Evolutionary conservation across 2,329 filamentous ascomycete genomes (phyloP).

Genomic region (Sodiomyces alkalinus): DNA sequence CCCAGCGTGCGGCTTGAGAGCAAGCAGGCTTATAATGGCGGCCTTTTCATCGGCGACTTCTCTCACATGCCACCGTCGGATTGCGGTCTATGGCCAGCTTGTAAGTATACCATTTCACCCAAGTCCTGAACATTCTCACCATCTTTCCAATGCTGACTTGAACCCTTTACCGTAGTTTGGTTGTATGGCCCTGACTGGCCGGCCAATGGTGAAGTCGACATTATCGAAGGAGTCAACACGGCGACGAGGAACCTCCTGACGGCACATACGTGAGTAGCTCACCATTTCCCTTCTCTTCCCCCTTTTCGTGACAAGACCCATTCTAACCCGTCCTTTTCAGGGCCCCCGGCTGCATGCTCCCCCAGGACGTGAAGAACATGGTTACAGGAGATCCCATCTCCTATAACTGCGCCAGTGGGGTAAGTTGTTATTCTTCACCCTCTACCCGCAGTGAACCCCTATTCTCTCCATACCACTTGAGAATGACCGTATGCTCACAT

Average conservation of each 20-base stretch:
- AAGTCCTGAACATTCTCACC: too few relatives aligned
- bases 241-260: slow-evolving; percentile 45
- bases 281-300: too few relatives aligned
- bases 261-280: slow-evolving; percentile 41
- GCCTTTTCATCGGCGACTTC: slow-evolving; percentile 57
- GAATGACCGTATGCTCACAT: not conserved
- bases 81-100: slow-evolving; percentile 63
- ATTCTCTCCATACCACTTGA: too few relatives aligned
- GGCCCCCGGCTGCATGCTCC: slow-evolving; percentile 5
- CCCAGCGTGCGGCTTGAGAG: slow-evolving; percentile 53
- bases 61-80: slow-evolving; percentile 56
- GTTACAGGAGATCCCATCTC: not conserved
- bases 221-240: slow-evolving; percentile 55
- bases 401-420: slow-evolving; percentile 12
- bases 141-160: too few relatives aligned
- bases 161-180: too few relatives aligned
- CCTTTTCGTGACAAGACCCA: not conserved
- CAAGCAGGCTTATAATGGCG: slow-evolving; percentile 46
- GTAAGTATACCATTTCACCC: too few relatives aligned
- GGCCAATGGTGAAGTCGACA: slow-evolving; percentile 47
- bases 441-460: too few relatives aligned
- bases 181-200: slow-evolving; percentile 45
- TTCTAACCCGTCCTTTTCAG: slow-evolving; percentile 9
- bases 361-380: not conserved
- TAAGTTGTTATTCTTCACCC: too few relatives aligned